Base-by-base conservation (phyloP, 768 basidiomycete species). In the Piloderma croceum region DNA sequence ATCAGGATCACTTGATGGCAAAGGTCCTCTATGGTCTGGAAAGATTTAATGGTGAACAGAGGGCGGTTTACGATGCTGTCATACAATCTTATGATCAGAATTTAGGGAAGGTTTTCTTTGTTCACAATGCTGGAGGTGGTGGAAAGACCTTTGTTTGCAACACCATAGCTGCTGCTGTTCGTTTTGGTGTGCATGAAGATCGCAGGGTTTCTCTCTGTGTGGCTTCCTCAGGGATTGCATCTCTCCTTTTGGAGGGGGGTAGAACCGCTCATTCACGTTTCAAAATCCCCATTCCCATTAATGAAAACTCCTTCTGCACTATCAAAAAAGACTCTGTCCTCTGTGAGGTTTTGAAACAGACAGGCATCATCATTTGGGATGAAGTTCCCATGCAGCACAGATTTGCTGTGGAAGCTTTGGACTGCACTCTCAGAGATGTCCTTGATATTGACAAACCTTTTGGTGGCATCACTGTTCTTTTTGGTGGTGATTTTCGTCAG, bases 141-240 rank as follows among this genome's bases (percentile, higher is more conserved):
- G n/a, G n/a, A n/a, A n/a, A n/a, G n/a, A n/a, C n/a, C n/a, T n/a
- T n/a, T n/a, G n/a, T n/a, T 62, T 38, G 69, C 73, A 10, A 75
- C 74, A 40, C 73, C 73, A 0, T 74, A 64, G 54, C 44, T 70
- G 1, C 63, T 3, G 55, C 63, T 3, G 46, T 70, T 31, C 58
- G 62, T 46, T 27, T 52, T 25, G 29, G 47, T 10, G 17, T 71
- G 1, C 45, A 57, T 10, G 44, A 45, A 6, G 32, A 53, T 10
- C 56, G 57, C 0, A 19, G 48, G 19, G 61, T 74, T 51, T 58
- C 68, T 2, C 56, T 77, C 3, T 73, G 67, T 65, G 68, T 71
- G 11, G 68, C 72, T 10, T 76, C 74, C 1, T 73, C 72, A 25
- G 71, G 73, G 0, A 68, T 76, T 39, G 68, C 74, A 6, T 56